These are phyloP conservation scores for Monosporascus sp. DNA, from an alignment of 2,329 filamentous ascomycete genomes.

Conservation along the genomic window DNA sequence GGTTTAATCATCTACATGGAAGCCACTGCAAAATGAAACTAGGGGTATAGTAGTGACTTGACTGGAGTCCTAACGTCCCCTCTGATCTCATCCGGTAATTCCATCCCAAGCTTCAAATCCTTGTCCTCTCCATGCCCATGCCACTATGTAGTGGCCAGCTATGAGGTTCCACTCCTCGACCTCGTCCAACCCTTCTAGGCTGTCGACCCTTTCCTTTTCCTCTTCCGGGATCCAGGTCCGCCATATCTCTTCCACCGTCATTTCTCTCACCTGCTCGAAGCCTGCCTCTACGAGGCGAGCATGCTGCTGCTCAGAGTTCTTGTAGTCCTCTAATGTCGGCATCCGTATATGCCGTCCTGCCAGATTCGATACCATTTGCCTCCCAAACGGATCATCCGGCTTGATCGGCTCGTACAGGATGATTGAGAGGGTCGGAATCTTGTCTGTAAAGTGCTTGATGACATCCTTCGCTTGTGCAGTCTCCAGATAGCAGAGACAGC, in stretches of 20 bases:
- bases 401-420: slow-evolving; percentile 86
- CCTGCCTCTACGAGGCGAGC: slow-evolving; percentile 61
- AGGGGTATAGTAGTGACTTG: not conserved
- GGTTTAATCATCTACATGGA: not conserved
- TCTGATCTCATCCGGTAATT: not conserved
- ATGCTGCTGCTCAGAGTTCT: slow-evolving; percentile 62
- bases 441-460: slow-evolving; percentile 57
- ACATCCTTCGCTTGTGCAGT: slow-evolving; percentile 58
- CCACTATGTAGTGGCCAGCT: slow-evolving; percentile 82
- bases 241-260: slow-evolving; percentile 60
- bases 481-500: slow-evolving; percentile 86
- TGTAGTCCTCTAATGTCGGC: slow-evolving; percentile 73
- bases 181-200: slow-evolving; percentile 85
- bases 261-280: slow-evolving; percentile 44
- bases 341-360: slow-evolving; percentile 75
- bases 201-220: slow-evolving; percentile 76
- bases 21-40: not conserved
- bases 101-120: slow-evolving; percentile 25
- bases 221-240: slow-evolving; percentile 61
- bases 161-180: slow-evolving; percentile 90
- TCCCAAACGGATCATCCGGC: slow-evolving; percentile 79
- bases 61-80: not conserved
- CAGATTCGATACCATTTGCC: slow-evolving; percentile 88
- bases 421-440: slow-evolving; percentile 47
- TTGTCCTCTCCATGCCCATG: slow-evolving; percentile 73